Base-by-base conservation (phyloP, 2,329 filamentous ascomycete species). In the Coniochaeta prunicola region DNA sequence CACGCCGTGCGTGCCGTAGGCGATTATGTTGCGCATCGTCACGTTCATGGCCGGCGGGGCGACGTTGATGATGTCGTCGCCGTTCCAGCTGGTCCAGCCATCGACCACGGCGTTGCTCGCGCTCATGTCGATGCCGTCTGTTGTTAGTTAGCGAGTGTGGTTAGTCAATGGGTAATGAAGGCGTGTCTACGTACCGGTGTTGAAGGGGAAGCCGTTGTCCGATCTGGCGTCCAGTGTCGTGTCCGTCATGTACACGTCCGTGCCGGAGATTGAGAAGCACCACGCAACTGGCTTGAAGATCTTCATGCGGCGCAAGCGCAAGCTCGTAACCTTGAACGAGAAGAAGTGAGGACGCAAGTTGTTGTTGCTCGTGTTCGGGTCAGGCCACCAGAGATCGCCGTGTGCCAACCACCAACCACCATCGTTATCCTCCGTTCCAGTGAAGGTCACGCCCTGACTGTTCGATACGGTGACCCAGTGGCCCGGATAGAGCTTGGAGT, bases 31-130 rank as follows among this genome's bases (percentile, higher is more conserved):
- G 15, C 64, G 59, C 34, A 65, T 61, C 13, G 63, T 66, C 8
- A 66, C 58, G 38, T 66, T 65, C 15, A 59, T 64, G 10, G 64
- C 59, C 2, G 63, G 63, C 0, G 64, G 64, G 2, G 64, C 53
- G 5, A 66, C 60, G 19, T 65, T 65, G 53, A 66, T 59, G 10
- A 64, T 57, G 54, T 66, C 64, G 38, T 65, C 64, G 33, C 64
- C 64, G 54, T 63, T 66, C 56, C 62, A 64, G n/a, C 59, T 61
- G 8, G 58, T 61, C 59, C 63, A 65, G 30, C 62, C 61, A 12
- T 65, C 63, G 31, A 66, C 60, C 33, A 66, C 60, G 19, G 64
- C 61, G 53, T 64, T 58, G 28, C 59, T 63, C 6, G 59, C 64
- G 1, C 60, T 63, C 42, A 62, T 55, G 53, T 66, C 64, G 19